phyloP scores from a whole-genome alignment of 306 rosid species.

The Echinosophora koreensis region DNA sequence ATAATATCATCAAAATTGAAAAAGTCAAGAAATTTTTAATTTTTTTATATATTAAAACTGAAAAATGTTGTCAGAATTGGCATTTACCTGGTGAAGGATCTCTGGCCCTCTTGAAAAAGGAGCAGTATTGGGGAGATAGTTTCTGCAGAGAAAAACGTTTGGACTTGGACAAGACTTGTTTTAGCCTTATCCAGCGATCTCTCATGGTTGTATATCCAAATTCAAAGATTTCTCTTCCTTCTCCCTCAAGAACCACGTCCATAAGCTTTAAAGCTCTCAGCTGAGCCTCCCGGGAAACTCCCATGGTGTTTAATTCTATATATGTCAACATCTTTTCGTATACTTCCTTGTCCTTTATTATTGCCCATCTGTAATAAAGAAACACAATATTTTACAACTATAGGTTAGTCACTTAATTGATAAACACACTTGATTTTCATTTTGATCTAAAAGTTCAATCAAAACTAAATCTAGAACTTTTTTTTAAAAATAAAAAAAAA shows the following conservation, averaged over 20 bases:
- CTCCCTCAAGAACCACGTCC: conserved; percentile 42
- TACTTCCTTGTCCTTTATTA: conserved; percentile 56
- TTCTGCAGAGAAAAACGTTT: conserved; percentile 63
- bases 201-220: conserved; percentile 54
- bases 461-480: too few species aligned
- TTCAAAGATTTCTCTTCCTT: conserved; percentile 49
- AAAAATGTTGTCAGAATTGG: background rate
- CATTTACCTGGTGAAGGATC: conserved; percentile 62
- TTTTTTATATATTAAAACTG: background rate
- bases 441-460: background rate
- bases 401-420: background rate
- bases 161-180: conserved; percentile 41
- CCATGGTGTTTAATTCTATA: conserved; percentile 8
- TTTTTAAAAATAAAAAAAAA: too few species aligned
- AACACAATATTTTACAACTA: background rate
- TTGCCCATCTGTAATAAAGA: conserved; percentile 58
- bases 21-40: background rate
- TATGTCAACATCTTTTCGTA: conserved; percentile 54
- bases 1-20: background rate
- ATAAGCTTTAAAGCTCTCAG: conserved; percentile 58
- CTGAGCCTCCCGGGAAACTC: conserved; percentile 63
- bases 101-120: conserved; percentile 41
- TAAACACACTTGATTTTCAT: too few species aligned
- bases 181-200: conserved; percentile 56
- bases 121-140: conserved; percentile 45